Base-by-base conservation (phyloP, 352 stramenopile genomes). In the Phytopythium chamaehyphon region DNA sequence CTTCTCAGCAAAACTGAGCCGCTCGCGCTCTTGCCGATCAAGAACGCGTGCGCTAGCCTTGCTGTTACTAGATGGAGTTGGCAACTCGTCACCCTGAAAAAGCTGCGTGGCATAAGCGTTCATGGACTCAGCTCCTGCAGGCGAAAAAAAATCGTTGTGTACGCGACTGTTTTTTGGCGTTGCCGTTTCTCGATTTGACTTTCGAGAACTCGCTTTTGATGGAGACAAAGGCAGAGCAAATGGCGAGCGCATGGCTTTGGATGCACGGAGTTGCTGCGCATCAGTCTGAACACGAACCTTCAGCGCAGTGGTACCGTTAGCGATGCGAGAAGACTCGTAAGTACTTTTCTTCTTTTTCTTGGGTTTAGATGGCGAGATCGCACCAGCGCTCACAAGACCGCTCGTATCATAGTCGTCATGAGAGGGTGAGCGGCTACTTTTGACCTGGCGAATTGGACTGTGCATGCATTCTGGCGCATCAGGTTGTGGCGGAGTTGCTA, bases 1-100 rank as follows among this genome's bases (percentile, higher is more conserved):
- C 38, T 93, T 93, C 42, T 93, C 80, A 10, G 83, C 83, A 59
- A 93, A 93, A 21, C 76, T 90, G 40, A 93, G 43, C 7, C 83
- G 64, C 35, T 88, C 75, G 12, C 69, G 66, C 40, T 89, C 78
- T 66, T 71, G 35, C 72, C 67, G 10, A 49, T 55, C 24, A 57
- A 55, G 1, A 54, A 63, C 36, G 3, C 36, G 44, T 5, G 44
- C 28, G 4, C 44, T 50, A 6, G 26, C 8, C 37, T 40, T 64
- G 24, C 51, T 52, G 24, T 19, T 57, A 11, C 37, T 47, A 16
- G 28, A 19, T 18, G 50, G 38, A 8, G 40, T 45, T 2, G 51
- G 51, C 47, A 38, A 56, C 6, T 33, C 43, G 35, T 73, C 72
- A 2, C 85, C 73, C 40, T 78, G 63, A 39, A 88, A 90, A n/a